Evolutionary conservation across 208 protist genomes (phyloP).

Genomic region (Strigomonas culicis): DNA sequence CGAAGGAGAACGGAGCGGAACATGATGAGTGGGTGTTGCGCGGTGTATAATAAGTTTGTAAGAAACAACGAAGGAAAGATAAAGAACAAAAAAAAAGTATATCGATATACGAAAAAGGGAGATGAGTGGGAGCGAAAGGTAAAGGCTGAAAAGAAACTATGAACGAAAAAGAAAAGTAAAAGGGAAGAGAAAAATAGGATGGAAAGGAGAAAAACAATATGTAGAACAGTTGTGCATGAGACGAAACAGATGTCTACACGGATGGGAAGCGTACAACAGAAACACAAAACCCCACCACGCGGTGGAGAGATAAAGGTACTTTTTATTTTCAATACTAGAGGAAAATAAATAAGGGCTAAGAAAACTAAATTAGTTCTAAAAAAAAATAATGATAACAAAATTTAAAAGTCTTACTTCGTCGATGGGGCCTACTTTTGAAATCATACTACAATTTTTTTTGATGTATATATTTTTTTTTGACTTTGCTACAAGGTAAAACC

Average conservation of each 20-base stretch:
- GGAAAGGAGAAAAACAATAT: constrained; percentile 5
- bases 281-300: no score
- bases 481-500: not conserved
- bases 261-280: no score
- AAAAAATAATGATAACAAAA: no score
- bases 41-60: no score
- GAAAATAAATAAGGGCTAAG: no score
- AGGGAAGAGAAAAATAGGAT: no score
- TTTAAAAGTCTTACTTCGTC: constrained; percentile 17
- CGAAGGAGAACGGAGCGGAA: constrained; percentile 8
- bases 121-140: no score
- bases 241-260: no score
- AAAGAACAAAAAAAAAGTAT: not conserved
- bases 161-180: no score
- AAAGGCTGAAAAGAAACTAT: no score
- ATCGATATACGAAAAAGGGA: constrained; percentile 6
- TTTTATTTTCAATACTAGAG: no score
- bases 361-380: no score
- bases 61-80: not conserved
- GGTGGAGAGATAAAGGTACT: not conserved
- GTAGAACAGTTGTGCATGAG: not conserved
- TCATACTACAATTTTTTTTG: not conserved
- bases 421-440: not conserved
- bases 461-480: not conserved
- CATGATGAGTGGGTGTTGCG: constrained; percentile 1